Evolutionary conservation across 345 rosid genomes (phyloP).

Genomic region (Salix udensis): DNA sequence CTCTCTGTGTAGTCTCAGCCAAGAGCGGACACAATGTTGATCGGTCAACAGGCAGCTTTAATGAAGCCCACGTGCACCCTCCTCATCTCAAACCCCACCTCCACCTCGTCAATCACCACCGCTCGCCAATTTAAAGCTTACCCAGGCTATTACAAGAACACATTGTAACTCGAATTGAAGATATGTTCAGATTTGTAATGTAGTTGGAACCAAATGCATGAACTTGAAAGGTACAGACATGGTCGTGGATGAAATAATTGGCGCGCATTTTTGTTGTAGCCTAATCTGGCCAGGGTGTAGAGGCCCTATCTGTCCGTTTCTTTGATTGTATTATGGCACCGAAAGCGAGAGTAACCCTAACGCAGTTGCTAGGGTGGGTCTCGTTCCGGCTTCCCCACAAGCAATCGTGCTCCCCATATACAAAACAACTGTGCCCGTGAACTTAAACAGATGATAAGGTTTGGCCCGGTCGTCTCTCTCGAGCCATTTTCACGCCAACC

Average conservation of each 20-base stretch:
- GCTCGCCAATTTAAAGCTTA: too few relatives aligned
- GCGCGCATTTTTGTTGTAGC: neutral
- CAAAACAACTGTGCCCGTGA: slow-evolving; percentile 2
- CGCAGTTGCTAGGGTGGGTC: slow-evolving; percentile 2
- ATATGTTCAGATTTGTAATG: too few relatives aligned
- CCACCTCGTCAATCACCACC: neutral
- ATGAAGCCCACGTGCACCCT: slow-evolving; percentile 43
- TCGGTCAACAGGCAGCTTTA: slow-evolving; percentile 35
- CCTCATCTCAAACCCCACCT: slow-evolving; percentile 27
- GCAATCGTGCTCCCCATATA: slow-evolving; percentile 9
- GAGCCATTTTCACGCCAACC: slow-evolving; percentile 12
- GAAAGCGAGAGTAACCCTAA: neutral
- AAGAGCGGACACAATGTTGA: neutral
- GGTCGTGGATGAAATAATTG: neutral
- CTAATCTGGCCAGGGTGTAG: slow-evolving; percentile 11
- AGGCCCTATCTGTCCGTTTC: slow-evolving; percentile 11
- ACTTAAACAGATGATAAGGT: neutral
- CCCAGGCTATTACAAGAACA: too few relatives aligned
- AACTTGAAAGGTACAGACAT: neutral
- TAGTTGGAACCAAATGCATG: neutral
- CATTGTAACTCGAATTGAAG: too few relatives aligned
- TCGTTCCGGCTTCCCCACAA: slow-evolving; percentile 12
- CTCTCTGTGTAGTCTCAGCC: neutral
- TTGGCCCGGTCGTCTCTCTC: neutral
- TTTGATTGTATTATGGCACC: neutral